phyloP scores from a whole-genome alignment of 2,329 filamentous ascomycete species.

The Colletotrichum melonis region DNA sequence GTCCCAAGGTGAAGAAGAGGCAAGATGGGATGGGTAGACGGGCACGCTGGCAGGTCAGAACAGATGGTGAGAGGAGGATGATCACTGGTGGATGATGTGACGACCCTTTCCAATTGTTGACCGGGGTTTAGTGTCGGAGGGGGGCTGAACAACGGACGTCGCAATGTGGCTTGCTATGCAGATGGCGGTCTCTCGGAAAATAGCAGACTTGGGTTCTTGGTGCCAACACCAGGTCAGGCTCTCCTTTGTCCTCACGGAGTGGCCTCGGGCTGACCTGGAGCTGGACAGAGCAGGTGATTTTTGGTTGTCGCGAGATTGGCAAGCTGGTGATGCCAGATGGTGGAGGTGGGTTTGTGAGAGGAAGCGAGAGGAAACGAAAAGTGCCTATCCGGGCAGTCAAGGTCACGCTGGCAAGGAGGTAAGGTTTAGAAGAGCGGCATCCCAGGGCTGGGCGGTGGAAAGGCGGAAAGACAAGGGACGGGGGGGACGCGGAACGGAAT shows the following conservation, averaged over 20 bases:
- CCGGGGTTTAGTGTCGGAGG: conserved; percentile 3
- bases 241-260: background rate
- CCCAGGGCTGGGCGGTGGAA: background rate
- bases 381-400: background rate
- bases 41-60: background rate
- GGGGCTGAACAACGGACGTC: conserved; percentile 31
- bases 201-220: background rate
- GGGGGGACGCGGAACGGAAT: conserved; percentile 7
- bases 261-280: background rate
- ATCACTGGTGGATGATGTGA: conserved; percentile 7
- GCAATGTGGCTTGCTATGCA: conserved; percentile 25
- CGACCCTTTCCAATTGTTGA: conserved; percentile 9
- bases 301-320: background rate
- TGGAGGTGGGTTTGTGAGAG: background rate
- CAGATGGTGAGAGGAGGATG: background rate
- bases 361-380: background rate
- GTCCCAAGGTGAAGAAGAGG: background rate
- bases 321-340: background rate
- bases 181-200: conserved; percentile 20
- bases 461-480: conserved; percentile 11
- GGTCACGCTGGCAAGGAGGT: background rate
- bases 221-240: conserved; percentile 4
- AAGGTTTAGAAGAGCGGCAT: background rate
- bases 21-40: conserved; percentile 11
- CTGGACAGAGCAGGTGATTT: background rate